Evolutionary conservation across 2,329 filamentous ascomycete genomes (phyloP).

Genomic region (Diaporthe batatas): DNA sequence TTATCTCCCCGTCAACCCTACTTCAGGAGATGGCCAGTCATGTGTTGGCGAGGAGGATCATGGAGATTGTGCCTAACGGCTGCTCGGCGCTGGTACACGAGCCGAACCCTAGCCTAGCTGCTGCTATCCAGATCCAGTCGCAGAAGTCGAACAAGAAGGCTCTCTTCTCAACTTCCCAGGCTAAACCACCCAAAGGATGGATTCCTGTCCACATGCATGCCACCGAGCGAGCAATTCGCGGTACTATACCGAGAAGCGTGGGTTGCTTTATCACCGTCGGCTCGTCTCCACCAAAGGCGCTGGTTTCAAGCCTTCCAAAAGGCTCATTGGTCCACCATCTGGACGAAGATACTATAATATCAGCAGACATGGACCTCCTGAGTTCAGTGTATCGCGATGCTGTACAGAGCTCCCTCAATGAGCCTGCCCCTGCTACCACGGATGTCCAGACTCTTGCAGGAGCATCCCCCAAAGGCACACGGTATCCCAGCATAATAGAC

Average conservation of each 20-base stretch:
- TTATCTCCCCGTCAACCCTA: not conserved
- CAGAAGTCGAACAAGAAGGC: not conserved
- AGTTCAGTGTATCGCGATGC: not conserved
- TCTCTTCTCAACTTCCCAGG: not conserved
- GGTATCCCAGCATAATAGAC: constrained; percentile 5
- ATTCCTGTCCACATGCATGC: not conserved
- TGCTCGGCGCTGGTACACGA: not conserved
- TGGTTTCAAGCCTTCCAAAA: not conserved
- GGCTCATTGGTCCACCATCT: not conserved
- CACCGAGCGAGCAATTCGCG: not conserved
- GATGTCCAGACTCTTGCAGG: not conserved
- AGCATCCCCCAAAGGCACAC: not conserved
- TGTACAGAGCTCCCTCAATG: not conserved
- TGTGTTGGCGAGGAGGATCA: not conserved
- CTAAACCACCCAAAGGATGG: not conserved
- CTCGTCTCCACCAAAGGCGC: not conserved
- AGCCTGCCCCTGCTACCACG: not conserved
- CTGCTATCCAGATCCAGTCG: not conserved
- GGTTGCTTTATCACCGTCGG: not conserved
- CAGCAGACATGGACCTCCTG: not conserved
- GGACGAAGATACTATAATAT: not conserved
- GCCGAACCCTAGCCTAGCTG: not conserved
- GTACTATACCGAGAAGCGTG: not conserved
- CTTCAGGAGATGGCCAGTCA: not conserved
- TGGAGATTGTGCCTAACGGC: not conserved